These are phyloP conservation scores for Casuarina cunninghamiana DNA, from an alignment of 306 rosid species.

Conservation along the genomic window DNA sequence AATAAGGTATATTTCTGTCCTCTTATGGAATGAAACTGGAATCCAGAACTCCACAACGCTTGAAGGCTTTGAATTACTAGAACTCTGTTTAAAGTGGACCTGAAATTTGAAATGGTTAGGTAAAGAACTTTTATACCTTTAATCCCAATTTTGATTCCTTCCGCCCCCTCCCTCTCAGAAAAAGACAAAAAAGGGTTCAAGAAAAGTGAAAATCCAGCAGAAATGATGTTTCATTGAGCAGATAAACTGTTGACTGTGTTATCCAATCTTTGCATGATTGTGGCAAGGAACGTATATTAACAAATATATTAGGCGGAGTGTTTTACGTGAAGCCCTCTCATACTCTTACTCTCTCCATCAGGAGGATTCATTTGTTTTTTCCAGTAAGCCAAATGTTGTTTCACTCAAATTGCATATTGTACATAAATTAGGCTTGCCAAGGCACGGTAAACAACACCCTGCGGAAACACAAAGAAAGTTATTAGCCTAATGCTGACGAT, in stretches of 20 bases:
- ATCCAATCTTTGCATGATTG: not conserved
- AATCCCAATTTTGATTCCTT: too few relatives aligned
- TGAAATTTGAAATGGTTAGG: not conserved
- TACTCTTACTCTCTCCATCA: not conserved
- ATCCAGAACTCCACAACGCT: not conserved
- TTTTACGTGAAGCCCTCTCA: not conserved
- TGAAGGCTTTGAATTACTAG: not conserved
- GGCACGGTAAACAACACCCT: not conserved
- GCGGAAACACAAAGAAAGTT: not conserved
- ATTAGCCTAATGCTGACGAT: constrained; percentile 5
- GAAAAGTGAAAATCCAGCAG: not conserved
- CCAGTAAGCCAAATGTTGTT: not conserved
- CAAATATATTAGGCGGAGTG: not conserved
- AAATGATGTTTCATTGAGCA: not conserved
- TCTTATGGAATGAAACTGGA: constrained; percentile 2
- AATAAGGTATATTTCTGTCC: constrained; percentile 1
- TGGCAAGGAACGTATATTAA: not conserved
- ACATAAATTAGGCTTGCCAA: not conserved
- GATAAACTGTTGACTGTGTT: not conserved
- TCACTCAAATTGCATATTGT: not conserved
- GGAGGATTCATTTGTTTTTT: not conserved
- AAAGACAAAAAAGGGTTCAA: not conserved
- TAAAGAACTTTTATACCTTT: too few relatives aligned
- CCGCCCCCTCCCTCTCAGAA: not conserved
- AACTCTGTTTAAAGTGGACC: not conserved